These are phyloP conservation scores for Boletales sp. DNA, from an alignment of 768 basidiomycete species.

Conservation along the genomic window DNA sequence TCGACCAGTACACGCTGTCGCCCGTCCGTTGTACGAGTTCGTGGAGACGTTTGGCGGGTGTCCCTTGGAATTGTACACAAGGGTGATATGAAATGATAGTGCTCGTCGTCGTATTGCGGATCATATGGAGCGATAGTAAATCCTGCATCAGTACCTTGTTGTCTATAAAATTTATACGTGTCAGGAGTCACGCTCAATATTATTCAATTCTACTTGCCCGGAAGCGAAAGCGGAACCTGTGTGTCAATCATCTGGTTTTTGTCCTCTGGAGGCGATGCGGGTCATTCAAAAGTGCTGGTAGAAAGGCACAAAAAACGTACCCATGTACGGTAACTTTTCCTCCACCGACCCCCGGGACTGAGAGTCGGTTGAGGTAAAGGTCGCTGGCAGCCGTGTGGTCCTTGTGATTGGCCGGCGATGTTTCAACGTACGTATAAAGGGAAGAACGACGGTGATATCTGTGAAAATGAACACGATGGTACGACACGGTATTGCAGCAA, in stretches of 20 bases:
- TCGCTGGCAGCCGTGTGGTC: constrained; percentile 11
- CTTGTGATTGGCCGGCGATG: constrained; percentile 22
- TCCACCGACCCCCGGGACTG: background rate
- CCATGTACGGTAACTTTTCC: constrained; percentile 4
- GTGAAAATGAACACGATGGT: background rate
- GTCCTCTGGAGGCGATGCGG: constrained; percentile 7
- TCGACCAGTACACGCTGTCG: constrained; percentile 35
- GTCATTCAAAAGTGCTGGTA: background rate
- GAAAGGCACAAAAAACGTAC: constrained; percentile 2
- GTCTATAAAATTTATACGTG: background rate
- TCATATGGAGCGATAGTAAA: constrained; percentile 36
- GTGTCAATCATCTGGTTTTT: constrained; percentile 24
- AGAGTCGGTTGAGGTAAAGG: background rate
- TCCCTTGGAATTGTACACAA: constrained; percentile 11
- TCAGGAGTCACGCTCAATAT: background rate
- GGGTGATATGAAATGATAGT: constrained; percentile 36
- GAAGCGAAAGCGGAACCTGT: constrained; percentile 28
- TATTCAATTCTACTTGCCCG: constrained; percentile 6
- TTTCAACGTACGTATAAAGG: constrained; percentile 39
- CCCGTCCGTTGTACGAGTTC: constrained; percentile 24
- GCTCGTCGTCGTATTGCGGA: constrained; percentile 30
- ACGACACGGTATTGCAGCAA: constrained; percentile 5
- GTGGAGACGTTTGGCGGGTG: constrained; percentile 25
- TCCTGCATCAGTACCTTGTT: constrained; percentile 28
- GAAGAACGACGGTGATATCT: constrained; percentile 44